These are phyloP conservation scores for Epichloe gansuensis DNA, from an alignment of 2,329 filamentous ascomycete species.

Conservation along the genomic window DNA sequence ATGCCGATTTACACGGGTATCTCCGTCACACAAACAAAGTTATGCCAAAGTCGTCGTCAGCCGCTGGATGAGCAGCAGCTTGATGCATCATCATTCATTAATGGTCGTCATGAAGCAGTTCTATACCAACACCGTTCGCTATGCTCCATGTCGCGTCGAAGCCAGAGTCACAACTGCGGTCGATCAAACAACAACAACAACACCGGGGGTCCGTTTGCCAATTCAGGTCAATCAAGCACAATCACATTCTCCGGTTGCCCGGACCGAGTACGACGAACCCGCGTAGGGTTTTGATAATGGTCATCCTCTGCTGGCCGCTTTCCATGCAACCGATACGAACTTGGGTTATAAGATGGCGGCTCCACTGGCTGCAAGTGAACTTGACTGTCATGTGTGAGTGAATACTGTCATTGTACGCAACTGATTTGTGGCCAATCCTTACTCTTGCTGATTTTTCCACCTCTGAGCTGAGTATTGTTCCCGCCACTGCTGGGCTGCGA, in stretches of 20 bases:
- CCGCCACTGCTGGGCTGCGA: background rate
- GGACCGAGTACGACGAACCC: conserved; percentile 7
- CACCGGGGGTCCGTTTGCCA: background rate
- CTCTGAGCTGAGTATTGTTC: background rate
- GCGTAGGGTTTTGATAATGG: conserved; percentile 1
- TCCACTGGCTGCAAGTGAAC: background rate
- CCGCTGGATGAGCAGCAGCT: background rate
- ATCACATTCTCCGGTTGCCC: conserved; percentile 18
- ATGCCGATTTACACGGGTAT: conserved; percentile 1
- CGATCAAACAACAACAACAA: background rate
- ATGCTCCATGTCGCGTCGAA: background rate
- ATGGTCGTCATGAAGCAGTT: background rate
- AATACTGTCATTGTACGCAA: background rate
- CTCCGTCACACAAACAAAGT: background rate
- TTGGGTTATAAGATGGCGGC: background rate
- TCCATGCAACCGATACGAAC: background rate
- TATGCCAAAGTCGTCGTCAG: conserved; percentile 1
- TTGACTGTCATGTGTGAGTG: conserved; percentile 1
- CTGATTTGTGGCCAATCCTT: background rate
- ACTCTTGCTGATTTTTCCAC: conserved; percentile 1
- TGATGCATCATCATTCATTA: background rate
- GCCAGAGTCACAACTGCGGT: background rate
- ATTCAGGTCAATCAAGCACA: conserved; percentile 18
- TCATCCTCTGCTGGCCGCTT: conserved; percentile 5
- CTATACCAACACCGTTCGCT: conserved; percentile 7